Evolutionary conservation across 192 early-diverging fungal species (phyloP).

Genomic region (Cladochytrium replicatum): DNA sequence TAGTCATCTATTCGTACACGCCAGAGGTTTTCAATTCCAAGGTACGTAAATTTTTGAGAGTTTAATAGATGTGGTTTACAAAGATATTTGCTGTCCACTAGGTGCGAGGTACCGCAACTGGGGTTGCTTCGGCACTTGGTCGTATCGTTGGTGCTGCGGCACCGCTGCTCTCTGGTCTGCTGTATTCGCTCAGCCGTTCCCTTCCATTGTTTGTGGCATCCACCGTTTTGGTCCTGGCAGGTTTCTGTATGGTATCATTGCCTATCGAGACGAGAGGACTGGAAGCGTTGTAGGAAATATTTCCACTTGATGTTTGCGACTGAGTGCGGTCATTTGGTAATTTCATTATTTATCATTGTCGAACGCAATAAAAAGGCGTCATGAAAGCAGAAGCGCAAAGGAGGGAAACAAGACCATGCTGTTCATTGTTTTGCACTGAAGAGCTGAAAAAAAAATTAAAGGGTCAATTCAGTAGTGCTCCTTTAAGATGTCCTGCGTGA

Average conservation of each 20-base stretch:
- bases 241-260: constrained; percentile 53
- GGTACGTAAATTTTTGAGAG: constrained; percentile 1
- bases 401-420: too few relatives aligned
- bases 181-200: constrained; percentile 44
- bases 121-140: constrained; percentile 64
- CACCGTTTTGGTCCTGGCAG: constrained; percentile 40
- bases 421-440: too few relatives aligned
- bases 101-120: constrained; percentile 68
- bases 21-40: constrained; percentile 70
- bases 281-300: constrained; percentile 11
- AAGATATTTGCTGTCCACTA: constrained; percentile 20
- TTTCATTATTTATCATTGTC: too few relatives aligned
- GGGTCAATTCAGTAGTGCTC: too few relatives aligned
- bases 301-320: too few relatives aligned
- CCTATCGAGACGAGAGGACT: constrained; percentile 60
- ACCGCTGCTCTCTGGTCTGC: constrained; percentile 59
- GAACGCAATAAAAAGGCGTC: too few relatives aligned
- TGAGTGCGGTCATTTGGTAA: too few relatives aligned
- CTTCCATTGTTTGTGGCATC: constrained; percentile 61
- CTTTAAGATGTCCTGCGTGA: constrained; percentile 32
- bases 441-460: too few relatives aligned
- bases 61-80: too few relatives aligned
- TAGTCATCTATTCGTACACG: constrained; percentile 77
- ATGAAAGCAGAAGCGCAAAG: too few relatives aligned
- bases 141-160: constrained; percentile 66